phyloP scores from a whole-genome alignment of 306 rosid genomes.

The Ammopiptanthus mongolicus region DNA sequence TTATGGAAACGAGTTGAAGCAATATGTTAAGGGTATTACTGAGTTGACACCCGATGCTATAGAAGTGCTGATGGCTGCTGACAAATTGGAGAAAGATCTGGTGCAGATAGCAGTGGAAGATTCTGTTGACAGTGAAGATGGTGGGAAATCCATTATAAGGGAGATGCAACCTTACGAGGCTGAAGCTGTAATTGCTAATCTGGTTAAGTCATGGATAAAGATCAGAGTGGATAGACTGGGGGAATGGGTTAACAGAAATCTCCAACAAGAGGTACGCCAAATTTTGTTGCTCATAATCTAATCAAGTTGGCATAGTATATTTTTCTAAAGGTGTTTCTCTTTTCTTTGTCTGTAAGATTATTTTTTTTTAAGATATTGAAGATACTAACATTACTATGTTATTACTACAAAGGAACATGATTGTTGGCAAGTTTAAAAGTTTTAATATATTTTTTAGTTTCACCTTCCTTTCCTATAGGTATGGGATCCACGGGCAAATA shows the following conservation, averaged over 20 bases:
- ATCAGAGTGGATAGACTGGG: slow-evolving; percentile 77
- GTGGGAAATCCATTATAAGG: slow-evolving; percentile 83
- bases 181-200: slow-evolving; percentile 56
- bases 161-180: slow-evolving; percentile 99
- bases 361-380: not conserved
- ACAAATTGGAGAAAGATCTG: slow-evolving; percentile 90
- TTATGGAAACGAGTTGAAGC: slow-evolving; percentile 75
- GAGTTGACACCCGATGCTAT: slow-evolving; percentile 81
- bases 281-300: slow-evolving; percentile 8
- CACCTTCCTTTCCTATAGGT: slow-evolving; percentile 32
- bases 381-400: not conserved
- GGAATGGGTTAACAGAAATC: slow-evolving; percentile 81
- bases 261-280: slow-evolving; percentile 73
- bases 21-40: slow-evolving; percentile 47
- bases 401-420: not conserved
- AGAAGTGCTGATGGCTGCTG: slow-evolving; percentile 79
- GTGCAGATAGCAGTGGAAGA: slow-evolving; percentile 96
- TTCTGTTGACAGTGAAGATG: slow-evolving; percentile 93
- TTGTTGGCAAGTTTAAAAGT: not conserved
- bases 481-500: slow-evolving; percentile 79
- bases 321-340: not conserved
- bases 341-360: not conserved
- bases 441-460: not conserved
- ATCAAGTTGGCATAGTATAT: not conserved
- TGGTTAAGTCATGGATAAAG: slow-evolving; percentile 80